These are phyloP conservation scores for Nemania abortiva DNA, from an alignment of 2,329 filamentous ascomycete genomes.

Conservation along the genomic window DNA sequence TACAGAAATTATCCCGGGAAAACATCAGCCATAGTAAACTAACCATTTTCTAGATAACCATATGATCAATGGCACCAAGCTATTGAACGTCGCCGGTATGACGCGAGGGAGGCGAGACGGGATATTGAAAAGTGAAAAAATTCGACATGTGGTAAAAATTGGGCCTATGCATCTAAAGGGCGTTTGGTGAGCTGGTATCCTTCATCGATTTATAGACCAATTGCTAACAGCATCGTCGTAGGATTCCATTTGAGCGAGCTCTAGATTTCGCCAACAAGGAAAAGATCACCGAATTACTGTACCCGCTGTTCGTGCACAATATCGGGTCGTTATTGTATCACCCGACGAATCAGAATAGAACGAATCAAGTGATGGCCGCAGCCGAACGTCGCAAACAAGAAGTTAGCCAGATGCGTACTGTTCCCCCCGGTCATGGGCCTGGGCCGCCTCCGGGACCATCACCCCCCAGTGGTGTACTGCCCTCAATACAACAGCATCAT, in stretches of 20 bases:
- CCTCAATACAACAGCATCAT: slow-evolving; percentile 76
- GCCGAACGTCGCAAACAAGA: slow-evolving; percentile 82
- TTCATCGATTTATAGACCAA: neutral
- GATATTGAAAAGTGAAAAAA: slow-evolving; percentile 97
- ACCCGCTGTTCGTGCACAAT: slow-evolving; percentile 97
- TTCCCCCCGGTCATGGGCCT: slow-evolving; percentile 61
- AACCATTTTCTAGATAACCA: slow-evolving; percentile 75
- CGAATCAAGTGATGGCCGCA: slow-evolving; percentile 88
- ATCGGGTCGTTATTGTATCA: slow-evolving; percentile 95
- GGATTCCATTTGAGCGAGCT: slow-evolving; percentile 98
- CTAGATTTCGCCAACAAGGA: slow-evolving; percentile 99
- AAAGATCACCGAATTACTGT: slow-evolving; percentile 95
- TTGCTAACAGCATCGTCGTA: slow-evolving; percentile 54
- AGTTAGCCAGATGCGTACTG: slow-evolving; percentile 72
- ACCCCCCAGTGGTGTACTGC: slow-evolving; percentile 64
- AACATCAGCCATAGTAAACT: slow-evolving; percentile 31
- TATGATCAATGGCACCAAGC: slow-evolving; percentile 99
- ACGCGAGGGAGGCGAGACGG: slow-evolving; percentile 94
- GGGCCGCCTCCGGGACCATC: slow-evolving; percentile 64
- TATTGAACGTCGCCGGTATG: slow-evolving; percentile 98
- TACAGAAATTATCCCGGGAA: slow-evolving; percentile 54
- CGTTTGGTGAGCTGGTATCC: slow-evolving; percentile 73
- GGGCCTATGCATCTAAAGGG: slow-evolving; percentile 99
- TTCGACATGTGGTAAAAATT: slow-evolving; percentile 97
- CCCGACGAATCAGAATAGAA: slow-evolving; percentile 85